phyloP scores from a whole-genome alignment of 352 stramenopile genomes.

The Peronosclerospora sorghi region DNA sequence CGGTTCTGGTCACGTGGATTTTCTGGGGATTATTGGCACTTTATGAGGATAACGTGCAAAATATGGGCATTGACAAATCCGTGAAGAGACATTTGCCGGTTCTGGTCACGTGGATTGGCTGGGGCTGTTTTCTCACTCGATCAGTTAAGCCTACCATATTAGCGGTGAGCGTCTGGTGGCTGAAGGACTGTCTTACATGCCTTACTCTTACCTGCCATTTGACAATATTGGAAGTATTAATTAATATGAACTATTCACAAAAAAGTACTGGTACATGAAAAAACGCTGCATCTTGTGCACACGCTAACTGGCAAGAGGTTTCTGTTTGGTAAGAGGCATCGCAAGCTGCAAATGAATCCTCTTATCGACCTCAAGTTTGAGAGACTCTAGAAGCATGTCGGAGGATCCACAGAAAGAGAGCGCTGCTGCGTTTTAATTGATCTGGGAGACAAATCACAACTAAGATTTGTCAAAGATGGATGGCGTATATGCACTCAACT shows the following conservation, averaged over 20 bases:
- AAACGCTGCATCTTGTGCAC: slow-evolving; percentile 13
- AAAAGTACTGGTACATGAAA: slow-evolving; percentile 12
- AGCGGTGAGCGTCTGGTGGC: slow-evolving; percentile 22
- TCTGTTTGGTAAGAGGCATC: slow-evolving; percentile 14
- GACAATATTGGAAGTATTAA: slow-evolving; percentile 11
- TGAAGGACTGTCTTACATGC: slow-evolving; percentile 31
- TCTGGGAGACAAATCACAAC: slow-evolving; percentile 16
- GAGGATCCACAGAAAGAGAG: slow-evolving; percentile 17
- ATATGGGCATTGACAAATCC: slow-evolving; percentile 15
- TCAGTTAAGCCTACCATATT: slow-evolving; percentile 32
- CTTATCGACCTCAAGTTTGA: slow-evolving; percentile 13
- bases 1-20: slow-evolving; percentile 22
- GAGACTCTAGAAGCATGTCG: slow-evolving; percentile 20
- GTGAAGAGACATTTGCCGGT: slow-evolving; percentile 27
- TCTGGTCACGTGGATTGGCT: slow-evolving; percentile 24
- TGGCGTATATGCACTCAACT: slow-evolving; percentile 20
- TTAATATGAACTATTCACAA: slow-evolving; percentile 6
- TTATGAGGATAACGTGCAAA: slow-evolving; percentile 19
- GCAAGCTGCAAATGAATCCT: slow-evolving; percentile 15
- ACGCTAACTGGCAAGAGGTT: slow-evolving; percentile 12
- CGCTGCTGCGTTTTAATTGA: slow-evolving; percentile 13
- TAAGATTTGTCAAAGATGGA: slow-evolving; percentile 26
- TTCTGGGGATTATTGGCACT: slow-evolving; percentile 24
- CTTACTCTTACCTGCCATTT: slow-evolving; percentile 26
- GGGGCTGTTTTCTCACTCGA: slow-evolving; percentile 26